Evolutionary conservation across 208 protist species (phyloP).

Genomic region (Wallacemonas rigidus): DNA sequence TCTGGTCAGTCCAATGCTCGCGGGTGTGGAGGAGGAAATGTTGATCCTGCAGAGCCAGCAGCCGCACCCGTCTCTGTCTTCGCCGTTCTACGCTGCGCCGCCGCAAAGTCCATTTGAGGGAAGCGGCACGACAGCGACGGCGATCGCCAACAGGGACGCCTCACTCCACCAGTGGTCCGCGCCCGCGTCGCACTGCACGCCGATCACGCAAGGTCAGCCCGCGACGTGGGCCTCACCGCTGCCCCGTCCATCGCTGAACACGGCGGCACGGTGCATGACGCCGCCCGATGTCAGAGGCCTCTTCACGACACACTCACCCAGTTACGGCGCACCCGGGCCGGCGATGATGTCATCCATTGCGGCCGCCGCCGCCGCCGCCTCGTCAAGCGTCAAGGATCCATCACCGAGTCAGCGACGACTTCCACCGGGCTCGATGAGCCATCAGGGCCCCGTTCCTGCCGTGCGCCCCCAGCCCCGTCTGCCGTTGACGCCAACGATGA

Average conservation of each 20-base stretch:
- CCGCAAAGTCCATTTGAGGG: background rate
- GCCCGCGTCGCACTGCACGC: background rate
- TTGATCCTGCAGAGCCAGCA: background rate
- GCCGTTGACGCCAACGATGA: background rate
- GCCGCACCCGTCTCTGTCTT: background rate
- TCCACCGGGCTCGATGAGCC: background rate
- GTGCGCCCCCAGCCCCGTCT: constrained; percentile 1
- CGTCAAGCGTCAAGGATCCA: background rate
- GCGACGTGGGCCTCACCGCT: too few species aligned
- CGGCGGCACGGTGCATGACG: background rate
- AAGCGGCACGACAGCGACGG: background rate
- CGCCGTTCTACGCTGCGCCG: background rate
- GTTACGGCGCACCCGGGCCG: background rate
- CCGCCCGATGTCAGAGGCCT: background rate
- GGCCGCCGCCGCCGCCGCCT: background rate
- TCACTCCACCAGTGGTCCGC: background rate
- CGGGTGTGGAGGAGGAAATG: constrained; percentile 11
- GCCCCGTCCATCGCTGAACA: too few species aligned
- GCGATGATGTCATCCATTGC: constrained; percentile 8
- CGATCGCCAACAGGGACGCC: too few species aligned
- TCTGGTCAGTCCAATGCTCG: background rate
- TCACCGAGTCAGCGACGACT: constrained; percentile 9
- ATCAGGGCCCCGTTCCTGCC: background rate
- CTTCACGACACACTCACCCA: background rate
- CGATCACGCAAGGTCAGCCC: background rate